Evolutionary conservation across 768 basidiomycete species (phyloP), one percentile per base, ranked within the genome.

Genomic region (Podaxis pistillaris): DNA sequence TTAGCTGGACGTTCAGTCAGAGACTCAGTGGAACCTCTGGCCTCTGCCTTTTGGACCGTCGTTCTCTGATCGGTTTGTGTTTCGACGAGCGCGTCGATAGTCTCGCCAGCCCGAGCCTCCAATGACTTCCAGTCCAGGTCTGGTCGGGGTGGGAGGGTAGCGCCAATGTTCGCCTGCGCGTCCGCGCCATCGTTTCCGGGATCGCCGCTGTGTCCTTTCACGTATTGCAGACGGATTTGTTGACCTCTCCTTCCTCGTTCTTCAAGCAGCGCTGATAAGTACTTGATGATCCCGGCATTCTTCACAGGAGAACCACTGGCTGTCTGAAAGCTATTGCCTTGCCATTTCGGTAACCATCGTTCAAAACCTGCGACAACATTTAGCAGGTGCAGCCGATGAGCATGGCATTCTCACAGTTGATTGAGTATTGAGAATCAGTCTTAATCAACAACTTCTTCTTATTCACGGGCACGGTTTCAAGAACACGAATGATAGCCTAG

Each of bases 171-270:
- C 3, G 93, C 93, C 60, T 88, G 81, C 13, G 64, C 68, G 71
- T 98, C 96, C 2, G 96, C 96, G 47, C 84, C 88, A 58, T 98
- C 95, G 70, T 98, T 98, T 1, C 96, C 96, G 58, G 75, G 75
- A 30, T 85, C 78, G 0, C 94, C 94, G 9, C 77, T 79, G 68
- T 97, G 96, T 0, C 89, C 96, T 62, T 85, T 82, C 60, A 98
- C 92, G 68, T 94, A 82, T 66, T 85, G 75, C 53, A 96, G 80
- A 40, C 71, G 71, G 49, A 96, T 83, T 33, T 71, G 73, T 64
- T 89, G 89, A 2, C 85, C 86, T 2, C 70, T 68, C 8, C 64
- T 73, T 4, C 69, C 76, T 24, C 93, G 85, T 2, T 74, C 72
- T 37, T 85, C 76, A 36, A 94, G 75, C 15, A 90, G 82, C 0